phyloP scores from a whole-genome alignment of 352 stramenopile genomes.

The Thalassiosira livingstoniorum region DNA sequence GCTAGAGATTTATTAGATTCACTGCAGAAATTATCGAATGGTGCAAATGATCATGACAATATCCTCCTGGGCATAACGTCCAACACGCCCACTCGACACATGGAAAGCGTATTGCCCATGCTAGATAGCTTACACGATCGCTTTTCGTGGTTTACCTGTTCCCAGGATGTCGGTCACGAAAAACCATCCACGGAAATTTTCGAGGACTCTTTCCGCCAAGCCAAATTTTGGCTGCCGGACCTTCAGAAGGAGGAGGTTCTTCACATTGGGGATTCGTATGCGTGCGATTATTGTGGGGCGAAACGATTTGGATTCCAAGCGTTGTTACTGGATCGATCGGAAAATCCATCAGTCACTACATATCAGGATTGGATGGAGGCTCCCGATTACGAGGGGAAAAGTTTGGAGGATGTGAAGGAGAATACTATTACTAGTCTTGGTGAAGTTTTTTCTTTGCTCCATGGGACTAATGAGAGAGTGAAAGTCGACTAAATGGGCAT shows the following conservation, averaged over 20 bases:
- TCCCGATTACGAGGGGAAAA: constrained; percentile 52
- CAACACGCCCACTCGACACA: constrained; percentile 46
- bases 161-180: constrained; percentile 43
- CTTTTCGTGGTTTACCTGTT: constrained; percentile 48
- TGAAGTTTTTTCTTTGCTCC: constrained; percentile 23
- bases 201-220: constrained; percentile 27
- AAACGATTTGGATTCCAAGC: constrained; percentile 47
- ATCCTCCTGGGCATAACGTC: constrained; percentile 44
- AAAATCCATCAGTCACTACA: constrained; percentile 29
- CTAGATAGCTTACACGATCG: constrained; percentile 45
- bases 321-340: constrained; percentile 45
- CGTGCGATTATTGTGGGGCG: constrained; percentile 50
- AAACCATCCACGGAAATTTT: constrained; percentile 49
- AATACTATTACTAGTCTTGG: constrained; percentile 54
- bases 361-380: constrained; percentile 58
- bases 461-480: not conserved
- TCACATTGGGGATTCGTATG: constrained; percentile 51
- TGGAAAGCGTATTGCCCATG: constrained; percentile 48
- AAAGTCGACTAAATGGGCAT: too few species aligned
- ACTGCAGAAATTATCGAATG: not conserved
- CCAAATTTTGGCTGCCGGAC: constrained; percentile 39
- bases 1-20: constrained; percentile 32
- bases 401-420: constrained; percentile 38
- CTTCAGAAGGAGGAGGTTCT: constrained; percentile 40
- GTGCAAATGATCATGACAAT: not conserved